These are phyloP conservation scores for Fistulinella staudtii DNA, from an alignment of 1,284 basidiomycete genomes.

Conservation along the genomic window DNA sequence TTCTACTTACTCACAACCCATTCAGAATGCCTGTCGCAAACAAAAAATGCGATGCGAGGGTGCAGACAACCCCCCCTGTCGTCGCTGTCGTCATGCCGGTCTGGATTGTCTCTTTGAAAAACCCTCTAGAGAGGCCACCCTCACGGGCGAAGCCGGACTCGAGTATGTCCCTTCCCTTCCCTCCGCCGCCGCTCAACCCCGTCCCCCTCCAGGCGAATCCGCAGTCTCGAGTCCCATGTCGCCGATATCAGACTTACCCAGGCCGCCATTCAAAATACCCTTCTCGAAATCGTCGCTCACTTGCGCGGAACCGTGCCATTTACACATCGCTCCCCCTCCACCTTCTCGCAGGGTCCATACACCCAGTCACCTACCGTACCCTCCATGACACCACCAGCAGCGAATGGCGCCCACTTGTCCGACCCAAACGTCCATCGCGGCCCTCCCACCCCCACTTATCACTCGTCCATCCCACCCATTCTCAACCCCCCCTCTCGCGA, in stretches of 20 bases:
- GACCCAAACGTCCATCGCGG: slow-evolving; percentile 24
- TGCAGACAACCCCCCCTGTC: slow-evolving; percentile 88
- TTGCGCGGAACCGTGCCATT: slow-evolving; percentile 50
- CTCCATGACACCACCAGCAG: slow-evolving; percentile 53
- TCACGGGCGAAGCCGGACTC: slow-evolving; percentile 82
- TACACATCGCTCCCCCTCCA: slow-evolving; percentile 57
- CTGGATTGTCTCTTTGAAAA: slow-evolving; percentile 89
- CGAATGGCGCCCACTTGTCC: slow-evolving; percentile 29
- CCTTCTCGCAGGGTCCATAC: slow-evolving; percentile 48
- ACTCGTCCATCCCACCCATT: slow-evolving; percentile 24
- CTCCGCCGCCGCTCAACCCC: slow-evolving; percentile 12
- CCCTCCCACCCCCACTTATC: slow-evolving; percentile 28
- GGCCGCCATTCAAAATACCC: slow-evolving; percentile 64
- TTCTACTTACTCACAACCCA: slow-evolving; percentile 8
- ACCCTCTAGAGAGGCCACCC: slow-evolving; percentile 75
- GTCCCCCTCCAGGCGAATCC: slow-evolving; percentile 63
- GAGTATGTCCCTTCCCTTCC: slow-evolving; percentile 55
- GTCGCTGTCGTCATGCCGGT: slow-evolving; percentile 80
- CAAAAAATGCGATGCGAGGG: slow-evolving; percentile 90
- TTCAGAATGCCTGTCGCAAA: slow-evolving; percentile 77
- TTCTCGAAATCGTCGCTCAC: slow-evolving; percentile 73
- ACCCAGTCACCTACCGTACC: slow-evolving; percentile 63
- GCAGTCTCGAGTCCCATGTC: slow-evolving; percentile 80
- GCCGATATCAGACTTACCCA: slow-evolving; percentile 70
- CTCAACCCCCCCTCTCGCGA: slow-evolving; percentile 26